phyloP scores from a whole-genome alignment of 78 protist species.

The Chrysochromulina tobinii region DNA sequence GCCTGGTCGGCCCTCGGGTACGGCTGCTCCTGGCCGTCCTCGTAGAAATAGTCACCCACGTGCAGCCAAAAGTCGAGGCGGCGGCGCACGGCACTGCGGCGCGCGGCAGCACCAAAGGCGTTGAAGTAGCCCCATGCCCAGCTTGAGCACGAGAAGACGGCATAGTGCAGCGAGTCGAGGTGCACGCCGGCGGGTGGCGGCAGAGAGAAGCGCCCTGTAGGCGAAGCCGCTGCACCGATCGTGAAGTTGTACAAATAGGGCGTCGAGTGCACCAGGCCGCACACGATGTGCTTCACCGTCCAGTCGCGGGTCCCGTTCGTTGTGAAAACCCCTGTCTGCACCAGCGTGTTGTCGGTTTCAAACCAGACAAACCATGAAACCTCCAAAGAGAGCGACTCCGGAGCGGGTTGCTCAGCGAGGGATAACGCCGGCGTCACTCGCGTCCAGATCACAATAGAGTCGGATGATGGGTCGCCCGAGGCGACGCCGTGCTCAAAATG shows the following conservation, averaged over 20 bases:
- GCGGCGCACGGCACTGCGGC: background rate
- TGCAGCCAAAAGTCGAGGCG: constrained; percentile 29
- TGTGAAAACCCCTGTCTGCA: background rate
- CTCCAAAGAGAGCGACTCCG: background rate
- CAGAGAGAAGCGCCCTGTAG: background rate
- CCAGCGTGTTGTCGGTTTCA: background rate
- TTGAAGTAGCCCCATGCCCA: constrained; percentile 35
- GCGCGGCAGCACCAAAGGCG: background rate
- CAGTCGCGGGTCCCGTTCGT: background rate
- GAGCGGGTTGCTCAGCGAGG: background rate
- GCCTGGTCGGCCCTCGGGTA: background rate
- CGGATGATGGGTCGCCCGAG: background rate
- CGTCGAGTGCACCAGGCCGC: background rate
- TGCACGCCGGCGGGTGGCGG: background rate
- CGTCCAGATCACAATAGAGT: background rate
- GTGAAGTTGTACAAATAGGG: background rate
- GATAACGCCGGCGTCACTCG: background rate
- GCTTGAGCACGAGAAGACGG: constrained; percentile 10
- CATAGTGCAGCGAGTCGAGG: background rate
- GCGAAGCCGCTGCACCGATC: background rate
- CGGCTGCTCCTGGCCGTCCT: background rate
- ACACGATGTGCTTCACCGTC: background rate
- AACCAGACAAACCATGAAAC: background rate
- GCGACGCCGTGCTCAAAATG: background rate
- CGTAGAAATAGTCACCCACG: constrained; percentile 2